Conservation (phyloP, 139 green algal species). For the Chlorella ohadii region DNA sequence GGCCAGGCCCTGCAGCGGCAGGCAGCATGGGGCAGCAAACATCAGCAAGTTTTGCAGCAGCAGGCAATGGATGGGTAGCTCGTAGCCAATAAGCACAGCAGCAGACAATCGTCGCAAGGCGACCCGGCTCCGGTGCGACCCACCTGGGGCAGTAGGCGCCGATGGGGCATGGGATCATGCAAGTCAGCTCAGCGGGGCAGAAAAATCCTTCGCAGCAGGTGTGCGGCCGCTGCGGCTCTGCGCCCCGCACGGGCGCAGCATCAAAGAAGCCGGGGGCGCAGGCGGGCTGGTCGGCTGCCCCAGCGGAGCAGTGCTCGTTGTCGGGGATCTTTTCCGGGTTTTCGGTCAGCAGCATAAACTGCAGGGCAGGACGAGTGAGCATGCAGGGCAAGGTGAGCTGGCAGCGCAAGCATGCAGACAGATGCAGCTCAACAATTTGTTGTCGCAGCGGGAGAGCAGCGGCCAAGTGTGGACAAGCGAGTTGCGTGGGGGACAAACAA, state of each 20-base stretch:
- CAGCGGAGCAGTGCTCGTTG: conserved; percentile 39
- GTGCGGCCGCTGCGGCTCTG: conserved; percentile 4
- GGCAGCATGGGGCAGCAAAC: background rate
- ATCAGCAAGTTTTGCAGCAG: too few relatives aligned
- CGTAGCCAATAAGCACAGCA: too few relatives aligned
- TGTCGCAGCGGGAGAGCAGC: too few relatives aligned
- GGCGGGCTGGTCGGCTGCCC: background rate
- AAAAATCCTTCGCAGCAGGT: conserved; percentile 65
- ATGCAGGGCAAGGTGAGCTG: too few relatives aligned
- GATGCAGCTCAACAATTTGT: too few relatives aligned
- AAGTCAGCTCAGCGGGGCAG: conserved; percentile 51
- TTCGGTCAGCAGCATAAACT: conserved; percentile 61
- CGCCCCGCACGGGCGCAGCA: background rate
- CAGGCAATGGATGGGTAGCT: too few relatives aligned
- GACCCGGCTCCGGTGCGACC: too few relatives aligned
- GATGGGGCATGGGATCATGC: conserved; percentile 61
- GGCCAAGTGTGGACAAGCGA: too few relatives aligned
- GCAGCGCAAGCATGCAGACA: too few relatives aligned
- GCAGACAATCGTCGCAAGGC: too few relatives aligned
- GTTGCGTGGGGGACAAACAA: too few relatives aligned
- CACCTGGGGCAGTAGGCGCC: conserved; percentile 53
- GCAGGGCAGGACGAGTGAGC: background rate
- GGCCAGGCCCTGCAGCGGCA: conserved; percentile 27
- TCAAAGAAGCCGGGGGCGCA: conserved; percentile 63
- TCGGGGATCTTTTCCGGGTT: conserved; percentile 60